phyloP scores from a whole-genome alignment of 75 land plant genomes.

The Pinus taeda region DNA sequence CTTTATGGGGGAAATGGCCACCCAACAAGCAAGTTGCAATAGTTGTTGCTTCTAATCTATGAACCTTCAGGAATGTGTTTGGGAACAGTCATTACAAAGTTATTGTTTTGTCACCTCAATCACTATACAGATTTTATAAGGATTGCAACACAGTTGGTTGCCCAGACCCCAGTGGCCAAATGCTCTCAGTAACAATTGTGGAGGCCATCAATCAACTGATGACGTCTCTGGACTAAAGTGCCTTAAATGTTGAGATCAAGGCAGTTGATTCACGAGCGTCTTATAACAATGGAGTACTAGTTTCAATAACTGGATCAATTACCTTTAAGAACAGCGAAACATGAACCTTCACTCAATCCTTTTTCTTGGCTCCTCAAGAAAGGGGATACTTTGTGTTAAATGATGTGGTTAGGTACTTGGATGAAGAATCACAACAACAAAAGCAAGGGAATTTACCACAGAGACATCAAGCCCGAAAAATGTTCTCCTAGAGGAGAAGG shows the following conservation, averaged over 20 bases:
- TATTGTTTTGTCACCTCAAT: constrained; percentile 59
- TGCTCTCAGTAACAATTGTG: constrained; percentile 57
- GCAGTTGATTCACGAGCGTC: no score
- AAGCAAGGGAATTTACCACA: no score
- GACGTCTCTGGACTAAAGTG: constrained; percentile 37
- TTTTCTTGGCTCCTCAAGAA: constrained; percentile 64
- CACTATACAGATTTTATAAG: constrained; percentile 65
- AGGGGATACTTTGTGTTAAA: constrained; percentile 58
- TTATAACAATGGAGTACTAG: constrained; percentile 57
- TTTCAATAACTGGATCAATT: constrained; percentile 69
- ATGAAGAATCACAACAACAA: constrained; percentile 14
- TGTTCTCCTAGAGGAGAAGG: no score
- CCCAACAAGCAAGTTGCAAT: no score
- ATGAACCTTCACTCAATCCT: constrained; percentile 59
- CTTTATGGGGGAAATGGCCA: no score
- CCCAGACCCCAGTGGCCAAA: constrained; percentile 42
- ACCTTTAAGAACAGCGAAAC: constrained; percentile 41
- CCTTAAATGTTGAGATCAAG: constrained; percentile 59
- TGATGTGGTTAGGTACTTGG: constrained; percentile 53
- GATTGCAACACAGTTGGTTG: constrained; percentile 66
- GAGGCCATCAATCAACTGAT: constrained; percentile 59
- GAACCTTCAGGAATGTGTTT: constrained; percentile 24
- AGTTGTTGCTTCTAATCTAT: no score
- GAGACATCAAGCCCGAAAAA: no score
- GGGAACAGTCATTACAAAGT: constrained; percentile 75